Base-by-base conservation (phyloP, 1,139 yeast genomes). In the Kluyveromyces sp. region DNA sequence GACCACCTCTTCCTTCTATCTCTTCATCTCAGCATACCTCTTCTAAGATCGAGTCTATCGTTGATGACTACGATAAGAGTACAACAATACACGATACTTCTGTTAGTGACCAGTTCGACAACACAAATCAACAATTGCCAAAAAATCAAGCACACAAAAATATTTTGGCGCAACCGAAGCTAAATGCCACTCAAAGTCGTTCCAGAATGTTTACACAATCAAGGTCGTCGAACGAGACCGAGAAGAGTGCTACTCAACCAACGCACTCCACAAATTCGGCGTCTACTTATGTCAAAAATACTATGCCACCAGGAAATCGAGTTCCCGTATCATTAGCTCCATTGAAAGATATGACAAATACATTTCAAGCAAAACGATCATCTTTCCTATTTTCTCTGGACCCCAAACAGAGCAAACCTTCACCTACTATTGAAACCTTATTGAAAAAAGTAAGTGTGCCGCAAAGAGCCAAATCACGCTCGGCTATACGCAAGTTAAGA, bases 331-430 rank as follows among this genome's bases (percentile, higher is more conserved):
- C 39, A 4, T 9, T 17, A 18, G 15, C 19, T n/a, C 41, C 41
- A 2, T 33, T 39, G 19, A 33, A 18, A n/a, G 42, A 39, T 28
- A 17, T 33, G 26, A 39, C 42, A 12, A 38, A 38, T 22, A 32
- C 57, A 13, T 50, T 41, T 6, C 45, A 51, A 1, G 44, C 54
- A 1, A 22, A 25, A 13, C 19, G 31, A 22, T 20, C 32, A 1
- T 18, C 9, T 26, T 11, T 31, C 8, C n/a, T n/a, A n/a, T 15
- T 39, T 11, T 54, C 57, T 0, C 44, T 60, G 36, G 65, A 60
- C 42, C 65, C 65, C 3, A 57, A 61, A 33, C 55, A 60, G 32
- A 47, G 60, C 2, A 58, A 57, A 41, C 62, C 53, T 11, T 48
- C 42, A 13, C 36, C 25, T 15, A 46, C 47, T 4, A 46, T 53